Conservation (phyloP, 805 yeast genomes). For the Candida glaebosa region DNA sequence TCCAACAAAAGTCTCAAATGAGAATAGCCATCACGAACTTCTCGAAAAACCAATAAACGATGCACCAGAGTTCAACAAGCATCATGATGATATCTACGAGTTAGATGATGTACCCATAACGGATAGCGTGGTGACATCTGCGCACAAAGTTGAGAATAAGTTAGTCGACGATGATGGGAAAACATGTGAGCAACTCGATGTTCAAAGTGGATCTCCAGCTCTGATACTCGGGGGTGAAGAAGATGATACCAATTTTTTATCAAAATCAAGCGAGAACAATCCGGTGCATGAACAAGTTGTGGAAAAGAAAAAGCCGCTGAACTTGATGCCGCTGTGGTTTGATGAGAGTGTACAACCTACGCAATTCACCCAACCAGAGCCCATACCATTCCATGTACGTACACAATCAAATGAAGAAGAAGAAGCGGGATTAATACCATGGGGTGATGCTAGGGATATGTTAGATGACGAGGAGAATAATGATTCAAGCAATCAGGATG, state of each 20-base stretch:
- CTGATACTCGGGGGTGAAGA: not conserved
- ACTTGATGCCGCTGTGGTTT: conserved; percentile 7
- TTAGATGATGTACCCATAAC: too few relatives aligned
- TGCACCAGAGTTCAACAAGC: not conserved
- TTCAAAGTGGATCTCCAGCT: too few relatives aligned
- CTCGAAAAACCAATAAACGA: not conserved
- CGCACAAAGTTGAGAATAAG: not conserved
- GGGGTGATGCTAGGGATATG: conserved; percentile 43
- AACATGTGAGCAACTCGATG: too few relatives aligned
- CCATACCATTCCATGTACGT: not conserved
- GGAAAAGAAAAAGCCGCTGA: conserved; percentile 8
- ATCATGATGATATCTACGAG: not conserved
- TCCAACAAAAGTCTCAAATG: not conserved
- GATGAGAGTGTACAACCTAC: conserved; percentile 10
- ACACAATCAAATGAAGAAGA: conserved; percentile 33
- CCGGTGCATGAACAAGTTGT: not conserved
- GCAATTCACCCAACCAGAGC: not conserved
- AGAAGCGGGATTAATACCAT: conserved; percentile 48
- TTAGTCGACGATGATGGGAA: not conserved
- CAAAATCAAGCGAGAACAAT: not conserved
- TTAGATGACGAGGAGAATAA: conserved; percentile 13
- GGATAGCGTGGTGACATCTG: too few relatives aligned
- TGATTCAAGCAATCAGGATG: conserved; percentile 10
- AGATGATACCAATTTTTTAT: too few relatives aligned
- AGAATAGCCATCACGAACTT: too few relatives aligned